Evolutionary conservation across 257 asterid genomes (phyloP), one percentile per base, ranked within the genome.

Genomic region (Solanum ossicruentum): DNA sequence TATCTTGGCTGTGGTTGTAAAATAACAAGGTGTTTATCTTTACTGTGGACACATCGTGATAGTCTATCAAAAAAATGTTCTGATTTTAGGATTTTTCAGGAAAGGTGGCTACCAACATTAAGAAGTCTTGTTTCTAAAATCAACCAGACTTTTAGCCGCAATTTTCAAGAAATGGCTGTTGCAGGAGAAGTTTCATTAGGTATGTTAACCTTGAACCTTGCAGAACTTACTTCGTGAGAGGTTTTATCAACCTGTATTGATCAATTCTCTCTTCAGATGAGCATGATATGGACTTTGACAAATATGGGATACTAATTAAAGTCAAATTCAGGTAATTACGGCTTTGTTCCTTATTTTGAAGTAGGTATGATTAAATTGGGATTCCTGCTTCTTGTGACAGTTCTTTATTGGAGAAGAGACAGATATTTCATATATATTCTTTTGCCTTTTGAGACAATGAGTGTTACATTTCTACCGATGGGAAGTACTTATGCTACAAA

Each of bases 91-190:
- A 47, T 84, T 90, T 86, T 88, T 85, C 94, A 96, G 99, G 98
- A 75, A 84, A 86, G 92, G 86, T 96, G 99, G 99, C 97, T 96
- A 57, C 96, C 98, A 49, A 95, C 94, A 75, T 88, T 96, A 90
- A 92, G 95, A 86, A 89, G 63, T 85, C 97, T 96, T 28, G 99
- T 96, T 83, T 83, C 83, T 84, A 93, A 93, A 84, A 96, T 96
- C 70, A 95, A 94, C 88, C 93, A 87, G 87, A 95, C 98, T 87
- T 96, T 96, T 84, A 90, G 98, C 85, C 91, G 80, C 83, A 96
- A 96, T 85, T 96, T 96, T 90, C 95, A 92, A 92, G 98, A 96
- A 90, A 96, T 96, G 99, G 99, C 99, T 81, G 99, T 96, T 55
- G 98, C 99, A 28, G 98, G 99, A 87, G 98, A 96, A 89, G 99